phyloP scores from a whole-genome alignment of 345 rosid genomes.

The Dimocarpus longan region DNA sequence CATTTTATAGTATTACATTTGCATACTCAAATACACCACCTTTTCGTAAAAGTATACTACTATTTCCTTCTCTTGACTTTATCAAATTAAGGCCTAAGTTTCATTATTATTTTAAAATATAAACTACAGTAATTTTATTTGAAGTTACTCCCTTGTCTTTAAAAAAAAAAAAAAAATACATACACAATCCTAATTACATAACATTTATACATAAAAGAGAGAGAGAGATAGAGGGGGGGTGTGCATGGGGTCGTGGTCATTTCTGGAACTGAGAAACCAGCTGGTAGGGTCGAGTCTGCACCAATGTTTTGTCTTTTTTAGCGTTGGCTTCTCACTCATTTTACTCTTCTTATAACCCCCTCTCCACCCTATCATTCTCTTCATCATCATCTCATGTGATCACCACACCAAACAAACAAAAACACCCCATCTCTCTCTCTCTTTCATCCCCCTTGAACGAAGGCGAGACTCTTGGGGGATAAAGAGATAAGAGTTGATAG shows the following conservation, averaged over 20 bases:
- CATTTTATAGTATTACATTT: too few species aligned
- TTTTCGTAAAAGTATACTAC: too few species aligned
- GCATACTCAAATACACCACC: too few species aligned
- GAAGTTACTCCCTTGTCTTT: too few species aligned
- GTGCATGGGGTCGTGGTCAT: constrained; percentile 71
- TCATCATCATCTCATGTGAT: constrained; percentile 29
- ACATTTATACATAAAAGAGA: too few species aligned
- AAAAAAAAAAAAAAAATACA: background rate
- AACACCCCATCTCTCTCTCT: constrained; percentile 22
- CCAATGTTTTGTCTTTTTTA: constrained; percentile 53
- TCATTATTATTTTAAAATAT: too few species aligned
- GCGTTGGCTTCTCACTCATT: constrained; percentile 39
- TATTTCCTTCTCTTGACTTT: too few species aligned
- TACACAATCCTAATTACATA: too few species aligned
- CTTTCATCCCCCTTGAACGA: constrained; percentile 52
- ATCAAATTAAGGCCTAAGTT: too few species aligned
- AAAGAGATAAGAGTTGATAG: constrained; percentile 21
- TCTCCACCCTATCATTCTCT: constrained; percentile 35
- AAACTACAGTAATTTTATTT: too few species aligned
- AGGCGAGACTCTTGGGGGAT: constrained; percentile 71
- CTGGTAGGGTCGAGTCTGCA: constrained; percentile 44
- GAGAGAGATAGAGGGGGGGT: background rate
- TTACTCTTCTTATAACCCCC: constrained; percentile 38
- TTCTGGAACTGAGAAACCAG: constrained; percentile 54
- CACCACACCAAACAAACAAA: constrained; percentile 27